Evolutionary conservation across 176 grass and related monocot species (phyloP), one percentile per base, ranked within the genome.

Genomic region (Avena atlantica): DNA sequence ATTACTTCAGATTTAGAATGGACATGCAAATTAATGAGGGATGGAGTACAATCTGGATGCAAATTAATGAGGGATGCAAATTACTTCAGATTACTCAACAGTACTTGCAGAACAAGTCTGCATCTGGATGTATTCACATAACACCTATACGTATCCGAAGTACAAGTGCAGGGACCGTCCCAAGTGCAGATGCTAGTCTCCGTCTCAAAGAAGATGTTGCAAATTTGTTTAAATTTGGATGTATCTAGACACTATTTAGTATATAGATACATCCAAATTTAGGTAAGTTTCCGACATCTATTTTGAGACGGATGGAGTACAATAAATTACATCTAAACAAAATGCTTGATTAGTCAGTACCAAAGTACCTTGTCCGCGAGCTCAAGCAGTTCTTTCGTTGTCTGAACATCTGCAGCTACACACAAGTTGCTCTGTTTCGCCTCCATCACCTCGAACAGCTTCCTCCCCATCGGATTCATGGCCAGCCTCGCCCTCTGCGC

Each of bases 401-500:
- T 93, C 8, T 53, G 80, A 67, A 95, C 93, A 95, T 95, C 91
- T 0, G 93, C 93, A 55, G 93, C 91, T 16, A 93, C 59, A 72
- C 93, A 93, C 8, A 95, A 73, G 48, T 93, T 93, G 77, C 86
- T 95, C 72, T 93, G 91, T 81, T 95, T 95, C 1, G 70, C 77
- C 71, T 93, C 93, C 93, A 95, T 93, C 11, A 95, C 81, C 85
- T 91, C 86, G 25, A 95, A 93, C 20, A 95, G 64, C 89, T 66
- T 93, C 88, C 76, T 93, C 25, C 93, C 93, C 72, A 85, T 78
- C 27, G 91, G 93, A 49, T 95, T 95, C 50, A 86, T 87, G 16
- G 84, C 74, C 86, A 87, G 52, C 25, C 27, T 44, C 12, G 86
- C 91, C 81, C 93, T 95, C 89, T 89, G 89, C 1, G 89, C 66